Evolutionary conservation across 1,139 yeast genomes (phyloP), one percentile per base, ranked within the genome.

Genomic region (Saccharomyces hybrid): DNA sequence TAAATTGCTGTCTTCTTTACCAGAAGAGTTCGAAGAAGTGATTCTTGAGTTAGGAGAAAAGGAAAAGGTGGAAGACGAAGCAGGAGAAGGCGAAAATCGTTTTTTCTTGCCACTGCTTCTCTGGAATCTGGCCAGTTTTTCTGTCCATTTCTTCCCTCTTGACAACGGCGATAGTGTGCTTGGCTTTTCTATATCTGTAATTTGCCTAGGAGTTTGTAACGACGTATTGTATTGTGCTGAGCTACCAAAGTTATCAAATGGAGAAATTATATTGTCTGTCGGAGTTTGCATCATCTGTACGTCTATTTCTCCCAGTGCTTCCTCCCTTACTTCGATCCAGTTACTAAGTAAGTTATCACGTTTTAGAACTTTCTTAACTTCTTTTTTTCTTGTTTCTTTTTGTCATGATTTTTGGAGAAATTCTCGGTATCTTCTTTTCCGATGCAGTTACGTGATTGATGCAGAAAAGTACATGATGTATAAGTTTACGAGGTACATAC

Each of bases 81-180:
- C 27, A 26, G 58, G 58, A 5, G 59, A 54, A 19, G 29, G 42
- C 2, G 52, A 26, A 3, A 48, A 38, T 44, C 55, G 56, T 44
- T 55, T 57, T 47, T 57, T 60, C 48, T 48, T 59, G 9, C 54
- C 56, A 46, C 55, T 54, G 8, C 52, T 50, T 27, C 57, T 52
- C 50, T 57, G 63, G 48, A 60, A 60, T n/a, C 55, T 59, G 1
- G 57, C 47, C 16, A 61, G 48, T 52, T 57, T 62, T 9, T 57
- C 62, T 2, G 62, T 54, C 67, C 67, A 64, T 50, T 55, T 60
- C 28, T 56, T 64, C 12, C 60, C 56, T 47, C 49, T 58, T 2
- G 58, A 53, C 2, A 59, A 57, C 32, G 63, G 55, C 2, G 64
- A 58, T 16, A 60, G 60, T 34, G 59, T 54, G 12, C 14, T 53